Evolutionary conservation across 2,329 filamentous ascomycete genomes (phyloP), one percentile per base, ranked within the genome.

Genomic region (Penicillium sp.): DNA sequence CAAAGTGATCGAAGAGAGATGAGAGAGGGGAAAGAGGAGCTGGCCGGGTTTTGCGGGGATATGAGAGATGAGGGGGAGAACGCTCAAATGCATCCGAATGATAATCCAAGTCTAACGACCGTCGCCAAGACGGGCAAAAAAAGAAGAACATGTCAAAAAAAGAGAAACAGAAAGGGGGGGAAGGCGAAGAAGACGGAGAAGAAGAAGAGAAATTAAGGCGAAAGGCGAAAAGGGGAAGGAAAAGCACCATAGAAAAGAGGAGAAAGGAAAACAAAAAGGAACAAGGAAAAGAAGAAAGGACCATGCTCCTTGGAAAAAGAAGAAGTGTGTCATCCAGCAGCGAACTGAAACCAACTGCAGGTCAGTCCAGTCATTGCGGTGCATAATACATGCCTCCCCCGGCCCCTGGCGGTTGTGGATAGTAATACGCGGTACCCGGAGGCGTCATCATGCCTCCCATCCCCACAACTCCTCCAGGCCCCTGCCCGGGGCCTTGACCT

Each of bases 401-500:
- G 24, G 56, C 26, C 8, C 66, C 73, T 88, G 84, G 71, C 85
- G 84, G 72, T 81, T 88, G 65, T 84, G 86, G 64, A 67, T 78
- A 86, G 73, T 84, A 86, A 65, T 82, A 84, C 9, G 81, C 71
- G 28, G 76, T 78, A 58, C 84, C 81, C 3, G 85, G 84, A 33
- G 83, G 84, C 2, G 91, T 90, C 81, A 93, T 90, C 88, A 95
- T 93, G 10, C 90, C 89, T 65, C 88, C 89, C 86, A 93, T 92
- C 47, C 88, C 88, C 63, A 89, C 83, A 50, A 88, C 82, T 47
- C 84, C 86, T 24, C 81, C 81, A 59, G 79, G 47, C 79, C 78
- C 81, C 80, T 61, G 79, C 45, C 79, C 78, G 49, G 84, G 80
- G 56, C 85, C 81, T 10, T 84, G 79, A 59, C 82, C 74, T 7